A percentile compares a stretch with the other conserved stretches of the same genome.
Evolutionary conservation across 2,329 filamentous ascomycete genomes (phyloP).

Genomic region (Xylaria sp.): DNA sequence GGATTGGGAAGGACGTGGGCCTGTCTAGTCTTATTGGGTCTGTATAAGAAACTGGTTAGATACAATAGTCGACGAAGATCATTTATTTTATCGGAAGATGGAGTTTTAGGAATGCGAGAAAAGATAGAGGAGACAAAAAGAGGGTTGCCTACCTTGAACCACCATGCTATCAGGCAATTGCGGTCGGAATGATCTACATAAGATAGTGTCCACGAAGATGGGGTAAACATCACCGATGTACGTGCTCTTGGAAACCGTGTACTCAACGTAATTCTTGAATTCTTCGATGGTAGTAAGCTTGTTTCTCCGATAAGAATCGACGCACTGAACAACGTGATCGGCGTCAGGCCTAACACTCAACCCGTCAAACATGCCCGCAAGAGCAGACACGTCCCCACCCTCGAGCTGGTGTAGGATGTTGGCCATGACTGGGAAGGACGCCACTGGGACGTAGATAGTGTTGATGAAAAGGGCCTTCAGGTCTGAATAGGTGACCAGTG

Average conservation of each 20-base stretch:
- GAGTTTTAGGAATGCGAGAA: slow-evolving; percentile 5
- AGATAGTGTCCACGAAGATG: slow-evolving; percentile 42
- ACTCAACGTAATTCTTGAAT: slow-evolving; percentile 42
- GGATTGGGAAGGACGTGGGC: slow-evolving; percentile 50
- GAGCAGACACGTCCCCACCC: slow-evolving; percentile 43
- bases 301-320: slow-evolving; percentile 47
- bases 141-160: slow-evolving; percentile 38
- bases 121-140: background rate
- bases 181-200: slow-evolving; percentile 43
- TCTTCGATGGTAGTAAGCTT: slow-evolving; percentile 44
- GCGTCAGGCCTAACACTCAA: slow-evolving; percentile 37
- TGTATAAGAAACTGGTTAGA: slow-evolving; percentile 37
- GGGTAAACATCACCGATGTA: slow-evolving; percentile 48
- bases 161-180: slow-evolving; percentile 47
- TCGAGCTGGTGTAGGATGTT: slow-evolving; percentile 44
- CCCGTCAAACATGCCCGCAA: slow-evolving; percentile 39
- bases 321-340: slow-evolving; percentile 42
- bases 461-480: slow-evolving; percentile 45
- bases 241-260: slow-evolving; percentile 45
- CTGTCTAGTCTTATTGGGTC: slow-evolving; percentile 38
- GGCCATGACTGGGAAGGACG: slow-evolving; percentile 44
- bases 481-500: slow-evolving; percentile 46
- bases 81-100: background rate
- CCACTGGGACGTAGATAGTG: slow-evolving; percentile 40
- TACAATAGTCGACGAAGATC: too few species aligned